These are phyloP conservation scores for Hypoxylon sp. DNA, from an alignment of 2,329 filamentous ascomycete genomes.

Conservation along the genomic window DNA sequence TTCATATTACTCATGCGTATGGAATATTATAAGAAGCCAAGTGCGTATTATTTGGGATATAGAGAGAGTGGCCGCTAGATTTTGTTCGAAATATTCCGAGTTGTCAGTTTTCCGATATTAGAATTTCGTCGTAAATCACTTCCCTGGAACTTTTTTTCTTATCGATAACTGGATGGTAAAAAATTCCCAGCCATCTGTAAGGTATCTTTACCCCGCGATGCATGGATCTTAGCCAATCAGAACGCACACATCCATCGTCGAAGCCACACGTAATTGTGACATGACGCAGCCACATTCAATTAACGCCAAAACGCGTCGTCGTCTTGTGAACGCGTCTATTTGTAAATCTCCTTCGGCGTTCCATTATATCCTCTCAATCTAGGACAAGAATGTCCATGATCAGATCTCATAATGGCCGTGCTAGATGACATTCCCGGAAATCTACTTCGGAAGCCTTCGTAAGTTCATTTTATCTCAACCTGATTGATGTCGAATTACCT, in stretches of 20 bases:
- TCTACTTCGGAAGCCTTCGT: slow-evolving; percentile 67
- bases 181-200: slow-evolving; percentile 3
- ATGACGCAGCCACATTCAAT: slow-evolving; percentile 51
- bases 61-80: background rate
- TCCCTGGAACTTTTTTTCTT: slow-evolving; percentile 38
- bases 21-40: background rate
- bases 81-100: background rate
- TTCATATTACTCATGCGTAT: slow-evolving; percentile 44
- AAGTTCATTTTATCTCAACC: slow-evolving; percentile 47
- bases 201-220: slow-evolving; percentile 50
- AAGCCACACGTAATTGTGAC: slow-evolving; percentile 19
- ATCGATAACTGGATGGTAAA: slow-evolving; percentile 33
- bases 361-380: slow-evolving; percentile 15
- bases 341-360: slow-evolving; percentile 17
- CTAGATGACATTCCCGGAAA: slow-evolving; percentile 61
- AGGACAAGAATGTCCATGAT: slow-evolving; percentile 21
- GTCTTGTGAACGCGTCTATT: slow-evolving; percentile 37
- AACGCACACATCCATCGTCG: background rate
- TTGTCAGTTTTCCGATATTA: background rate
- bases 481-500: background rate
- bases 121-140: slow-evolving; percentile 12
- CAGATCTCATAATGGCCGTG: slow-evolving; percentile 58
- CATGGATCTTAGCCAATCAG: slow-evolving; percentile 47
- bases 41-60: background rate
- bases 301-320: slow-evolving; percentile 57